Evolutionary conservation across 768 basidiomycete genomes (phyloP), one percentile per base, ranked within the genome.

Genomic region (Agrocybe pediades): DNA sequence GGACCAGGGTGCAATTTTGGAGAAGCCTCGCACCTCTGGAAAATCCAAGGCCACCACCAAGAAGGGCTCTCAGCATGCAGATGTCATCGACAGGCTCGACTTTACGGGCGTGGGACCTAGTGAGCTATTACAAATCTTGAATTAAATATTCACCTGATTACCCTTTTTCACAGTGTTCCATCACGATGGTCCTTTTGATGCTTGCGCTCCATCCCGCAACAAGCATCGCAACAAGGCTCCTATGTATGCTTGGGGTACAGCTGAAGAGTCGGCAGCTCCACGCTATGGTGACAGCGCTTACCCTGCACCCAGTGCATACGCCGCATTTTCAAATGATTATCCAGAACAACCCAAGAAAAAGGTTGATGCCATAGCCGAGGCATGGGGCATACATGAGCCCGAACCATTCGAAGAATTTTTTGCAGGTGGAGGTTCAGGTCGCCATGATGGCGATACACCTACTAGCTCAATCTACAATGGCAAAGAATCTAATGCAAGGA

Each of bases 371-470:
- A 86, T 95, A 54, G 92, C 92, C 42, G 92, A 94, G 70, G 92
- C 92, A 1, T 94, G 92, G 92, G 92, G 92, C 30, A 92, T 91
- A 46, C 90, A 92, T 61, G 92, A 94, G 63, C 92, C 92, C 4
- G 92, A 95, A 65, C 92, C 92, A 6, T 94, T 81, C 62, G 92
- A 95, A 62, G 92, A 95, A 62, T 95, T 94, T 66, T 89, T 84
- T 57, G 91, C 90, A 20, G 92, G 90, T 17, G 88, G 89, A 41
- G 87, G 88, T 53, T 67, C 78, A 63, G 66, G 65, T 57, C 68
- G 61, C 57, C 71, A 65, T 2, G 74, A 79, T 45, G 80, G 77
- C 23, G 85, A 84, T 45, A 84, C 86, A 5, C 82, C 84, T 11
- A 72, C 85, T 29, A 84, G 79, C 62, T 88, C 87, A 33, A 86